phyloP scores from a whole-genome alignment of 139 green algal species.

The Edaphochlamys debaryana region DNA sequence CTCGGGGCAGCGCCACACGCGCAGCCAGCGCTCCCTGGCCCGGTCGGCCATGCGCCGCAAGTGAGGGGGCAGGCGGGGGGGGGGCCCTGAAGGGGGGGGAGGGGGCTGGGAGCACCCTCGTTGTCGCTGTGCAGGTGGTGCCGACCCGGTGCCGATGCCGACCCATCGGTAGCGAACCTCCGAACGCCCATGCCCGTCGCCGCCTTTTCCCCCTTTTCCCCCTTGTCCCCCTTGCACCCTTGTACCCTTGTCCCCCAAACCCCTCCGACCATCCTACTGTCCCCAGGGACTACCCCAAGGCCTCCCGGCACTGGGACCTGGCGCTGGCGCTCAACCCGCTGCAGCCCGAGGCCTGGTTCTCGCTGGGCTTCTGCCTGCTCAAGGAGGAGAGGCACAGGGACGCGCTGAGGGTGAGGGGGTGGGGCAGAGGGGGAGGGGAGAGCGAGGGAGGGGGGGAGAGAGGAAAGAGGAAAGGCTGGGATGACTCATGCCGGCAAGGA shows the following conservation, averaged over 20 bases:
- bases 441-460: too few species aligned
- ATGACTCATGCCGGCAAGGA: too few species aligned
- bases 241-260: not conserved
- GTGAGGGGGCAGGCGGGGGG: not conserved
- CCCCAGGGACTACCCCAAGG: slow-evolving; percentile 60
- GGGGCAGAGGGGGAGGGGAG: not conserved
- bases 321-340: slow-evolving; percentile 90
- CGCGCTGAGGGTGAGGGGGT: slow-evolving; percentile 49
- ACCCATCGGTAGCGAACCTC: too few species aligned
- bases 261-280: not conserved
- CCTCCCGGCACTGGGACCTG: slow-evolving; percentile 74
- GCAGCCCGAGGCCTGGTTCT: slow-evolving; percentile 91
- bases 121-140: not conserved
- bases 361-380: slow-evolving; percentile 83
- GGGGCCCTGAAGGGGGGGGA: not conserved
- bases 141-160: too few species aligned
- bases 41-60: slow-evolving; percentile 54
- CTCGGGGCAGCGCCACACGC: slow-evolving; percentile 65
- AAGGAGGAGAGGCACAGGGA: slow-evolving; percentile 35
- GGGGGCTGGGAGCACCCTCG: not conserved
- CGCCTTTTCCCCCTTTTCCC: not conserved
- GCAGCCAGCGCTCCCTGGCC: slow-evolving; percentile 84
- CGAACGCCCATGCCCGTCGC: too few species aligned
- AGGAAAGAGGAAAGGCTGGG: too few species aligned
- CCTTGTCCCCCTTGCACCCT: not conserved